Base-by-base conservation (phyloP, 805 yeast genomes). In the Candida vaughaniae region DNA sequence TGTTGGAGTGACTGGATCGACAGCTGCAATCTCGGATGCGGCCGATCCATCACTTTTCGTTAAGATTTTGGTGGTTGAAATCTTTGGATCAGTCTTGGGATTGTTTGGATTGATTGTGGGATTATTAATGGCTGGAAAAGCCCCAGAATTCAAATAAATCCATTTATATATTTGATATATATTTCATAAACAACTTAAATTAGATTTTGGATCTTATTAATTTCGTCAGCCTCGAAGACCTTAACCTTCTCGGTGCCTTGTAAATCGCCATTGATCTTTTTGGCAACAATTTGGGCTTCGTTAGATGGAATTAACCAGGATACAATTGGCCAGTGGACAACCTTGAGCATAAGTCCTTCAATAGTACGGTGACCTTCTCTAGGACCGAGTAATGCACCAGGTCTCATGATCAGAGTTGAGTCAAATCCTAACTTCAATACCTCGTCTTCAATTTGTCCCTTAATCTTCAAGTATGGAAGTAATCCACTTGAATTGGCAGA, bases 21-120 rank as follows among this genome's bases (percentile, higher is more conserved):
- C 97, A n/a, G 99, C 98, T 23, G 99, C 99, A 27, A 78, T 93
- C 44, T 80, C 95, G 29, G 99, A 93, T 66, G 99, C 99, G 20
- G 97, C 99, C 8, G 97, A 93, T 68, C 80, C 96, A 16, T 77
- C 96, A 3, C 71, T 93, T 48, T 93, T 93, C 54, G 99, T 93
- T 46, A 93, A 93, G 68, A 93, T 93, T 42, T 78, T 93, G 55
- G 99, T 93, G 45, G 84, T 93, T 52, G 99, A 93, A 73, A 93
- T 93, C 71, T 93, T 93, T 57, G 99, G 99, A 23, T 85, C 95
- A 16, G 95, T 93, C 25, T 73, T 93, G 59, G 99, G 99, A 31
- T 78, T 93, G 49, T 85, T 93, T 59, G 99, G 98, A 22, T 80
- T 93, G 51, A 93, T 93, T 68, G 96, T 93, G 36, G 99, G 99